phyloP scores from a whole-genome alignment of 2,329 filamentous ascomycete species.

The Microsporum ferrugineum region DNA sequence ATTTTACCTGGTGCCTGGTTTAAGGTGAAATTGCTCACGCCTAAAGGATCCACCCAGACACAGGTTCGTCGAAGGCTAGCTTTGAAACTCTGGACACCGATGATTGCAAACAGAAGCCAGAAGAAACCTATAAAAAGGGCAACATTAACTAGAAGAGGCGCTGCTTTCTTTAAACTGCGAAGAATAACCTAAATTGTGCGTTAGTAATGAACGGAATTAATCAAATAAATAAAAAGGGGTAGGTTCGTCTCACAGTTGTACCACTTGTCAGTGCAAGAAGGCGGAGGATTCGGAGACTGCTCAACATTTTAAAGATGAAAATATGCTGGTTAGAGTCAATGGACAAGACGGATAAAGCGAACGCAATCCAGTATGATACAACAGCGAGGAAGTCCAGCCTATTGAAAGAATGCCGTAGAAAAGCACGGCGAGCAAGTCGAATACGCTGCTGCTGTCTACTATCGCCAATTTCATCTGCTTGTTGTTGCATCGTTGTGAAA shows the following conservation, averaged over 20 bases:
- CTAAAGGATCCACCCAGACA: constrained; percentile 59
- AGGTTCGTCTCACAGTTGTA: constrained; percentile 57
- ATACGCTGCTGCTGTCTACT: constrained; percentile 66
- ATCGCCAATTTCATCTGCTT: constrained; percentile 47
- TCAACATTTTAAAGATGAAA: constrained; percentile 92
- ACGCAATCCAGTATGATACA: constrained; percentile 88
- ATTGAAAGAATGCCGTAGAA: constrained; percentile 90
- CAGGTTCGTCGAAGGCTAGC: constrained; percentile 66
- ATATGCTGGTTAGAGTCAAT: constrained; percentile 60
- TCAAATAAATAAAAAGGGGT: not conserved
- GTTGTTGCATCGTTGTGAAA: constrained; percentile 61
- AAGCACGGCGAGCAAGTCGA: constrained; percentile 80
- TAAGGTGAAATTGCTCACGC: constrained; percentile 28
- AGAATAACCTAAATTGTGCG: constrained; percentile 60
- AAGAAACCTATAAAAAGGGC: constrained; percentile 94
- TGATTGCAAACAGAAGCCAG: constrained; percentile 92
- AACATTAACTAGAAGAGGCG: constrained; percentile 80
- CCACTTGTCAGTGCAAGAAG: constrained; percentile 87
- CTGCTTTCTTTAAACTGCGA: constrained; percentile 87
- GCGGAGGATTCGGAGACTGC: constrained; percentile 81
- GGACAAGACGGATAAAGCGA: constrained; percentile 58
- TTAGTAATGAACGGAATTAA: constrained; percentile 12
- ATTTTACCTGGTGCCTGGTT: constrained; percentile 47
- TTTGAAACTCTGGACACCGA: constrained; percentile 94
- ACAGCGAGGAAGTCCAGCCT: constrained; percentile 89